Conservation (phyloP, 1,284 basidiomycete genomes). For the Sporisorium graminicola region DNA sequence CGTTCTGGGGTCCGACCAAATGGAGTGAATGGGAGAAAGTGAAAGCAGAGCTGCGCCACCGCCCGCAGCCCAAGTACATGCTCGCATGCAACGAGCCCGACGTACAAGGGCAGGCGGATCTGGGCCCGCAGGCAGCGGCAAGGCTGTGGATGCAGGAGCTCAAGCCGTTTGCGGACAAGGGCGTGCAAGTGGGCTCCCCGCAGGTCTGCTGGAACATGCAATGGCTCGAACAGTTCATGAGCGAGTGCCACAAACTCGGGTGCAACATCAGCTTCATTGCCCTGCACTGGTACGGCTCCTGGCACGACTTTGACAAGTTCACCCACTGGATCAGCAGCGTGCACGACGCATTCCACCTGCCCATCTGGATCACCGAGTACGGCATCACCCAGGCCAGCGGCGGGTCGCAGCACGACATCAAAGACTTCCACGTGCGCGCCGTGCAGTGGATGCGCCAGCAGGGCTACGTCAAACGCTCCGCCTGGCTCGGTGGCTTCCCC, state of each 20-base stretch:
- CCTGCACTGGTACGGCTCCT: conserved; percentile 67
- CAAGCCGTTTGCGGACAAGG: conserved; percentile 57
- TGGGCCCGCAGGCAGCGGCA: conserved; percentile 57
- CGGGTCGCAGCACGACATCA: conserved; percentile 47
- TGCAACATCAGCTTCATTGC: conserved; percentile 63
- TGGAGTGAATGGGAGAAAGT: conserved; percentile 53
- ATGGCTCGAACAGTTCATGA: conserved; percentile 63
- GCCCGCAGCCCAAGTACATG: conserved; percentile 38
- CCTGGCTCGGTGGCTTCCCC: conserved; percentile 64
- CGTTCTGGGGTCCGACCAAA: conserved; percentile 62
- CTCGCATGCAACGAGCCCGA: conserved; percentile 67
- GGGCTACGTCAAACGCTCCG: conserved; percentile 59
- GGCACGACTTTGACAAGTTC: conserved; percentile 56
- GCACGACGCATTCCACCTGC: conserved; percentile 41
- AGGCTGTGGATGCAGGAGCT: conserved; percentile 60
- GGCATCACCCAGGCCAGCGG: conserved; percentile 56
- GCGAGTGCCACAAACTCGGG: conserved; percentile 49
- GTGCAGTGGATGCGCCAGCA: conserved; percentile 50
- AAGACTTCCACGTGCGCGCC: conserved; percentile 50
- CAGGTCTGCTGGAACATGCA: conserved; percentile 66
- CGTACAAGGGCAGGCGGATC: conserved; percentile 54
- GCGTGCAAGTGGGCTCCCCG: conserved; percentile 59
- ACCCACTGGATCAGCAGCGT: conserved; percentile 55
- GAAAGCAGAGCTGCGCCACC: conserved; percentile 42
- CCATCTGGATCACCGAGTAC: conserved; percentile 68